phyloP scores from a whole-genome alignment of 306 rosid species.

The Dalbergia oliveri region DNA sequence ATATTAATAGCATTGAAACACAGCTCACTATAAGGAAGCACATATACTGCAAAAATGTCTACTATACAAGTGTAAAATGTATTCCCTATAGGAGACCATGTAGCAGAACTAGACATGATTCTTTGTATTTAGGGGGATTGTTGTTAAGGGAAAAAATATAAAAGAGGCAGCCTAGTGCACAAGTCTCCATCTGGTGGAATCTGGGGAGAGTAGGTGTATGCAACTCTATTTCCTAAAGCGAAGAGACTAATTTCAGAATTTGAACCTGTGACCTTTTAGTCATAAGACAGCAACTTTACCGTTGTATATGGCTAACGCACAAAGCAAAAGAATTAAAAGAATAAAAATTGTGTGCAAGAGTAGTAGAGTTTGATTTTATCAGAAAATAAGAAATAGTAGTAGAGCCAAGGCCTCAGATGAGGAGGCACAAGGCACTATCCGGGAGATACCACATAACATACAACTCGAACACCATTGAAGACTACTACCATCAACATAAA shows the following conservation, averaged over 20 bases:
- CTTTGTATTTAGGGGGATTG: neutral
- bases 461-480: neutral
- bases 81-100: neutral
- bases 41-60: conserved; percentile 12
- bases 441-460: conserved; percentile 20
- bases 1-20: conserved; percentile 4
- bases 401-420: conserved; percentile 3
- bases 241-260: no score
- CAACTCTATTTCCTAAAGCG: no score
- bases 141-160: neutral
- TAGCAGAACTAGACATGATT: conserved; percentile 11
- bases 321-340: neutral
- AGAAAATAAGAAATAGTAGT: no score
- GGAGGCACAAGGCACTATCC: neutral
- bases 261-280: no score
- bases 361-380: neutral
- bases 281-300: no score
- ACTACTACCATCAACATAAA: conserved; percentile 7
- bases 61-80: conserved; percentile 8
- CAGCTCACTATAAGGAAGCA: conserved; percentile 33
- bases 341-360: neutral
- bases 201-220: no score
- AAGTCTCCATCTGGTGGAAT: no score
- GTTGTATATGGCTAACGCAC: no score
- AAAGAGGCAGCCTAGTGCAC: no score